These are phyloP conservation scores for Chytriomyces sp. DNA, from an alignment of 192 early-diverging fungal genomes.

Conservation along the genomic window DNA sequence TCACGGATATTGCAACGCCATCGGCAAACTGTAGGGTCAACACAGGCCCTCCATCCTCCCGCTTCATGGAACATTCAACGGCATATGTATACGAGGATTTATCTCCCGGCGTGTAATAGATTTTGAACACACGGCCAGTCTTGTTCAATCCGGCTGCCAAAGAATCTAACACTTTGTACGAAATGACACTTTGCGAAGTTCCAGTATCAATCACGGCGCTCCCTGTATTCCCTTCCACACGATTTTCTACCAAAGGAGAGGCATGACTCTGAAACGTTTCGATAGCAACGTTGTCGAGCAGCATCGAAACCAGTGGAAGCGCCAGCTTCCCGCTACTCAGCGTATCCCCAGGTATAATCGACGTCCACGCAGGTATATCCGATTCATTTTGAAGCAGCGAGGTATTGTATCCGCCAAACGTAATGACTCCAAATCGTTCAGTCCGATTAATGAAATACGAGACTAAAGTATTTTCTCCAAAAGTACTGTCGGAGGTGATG, in stretches of 20 bases:
- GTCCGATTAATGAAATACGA: not conserved
- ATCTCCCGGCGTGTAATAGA: not conserved
- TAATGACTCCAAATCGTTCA: not conserved
- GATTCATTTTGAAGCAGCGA: not conserved
- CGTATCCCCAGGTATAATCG: conserved; percentile 1
- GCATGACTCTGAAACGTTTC: conserved; percentile 8
- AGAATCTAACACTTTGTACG: not conserved
- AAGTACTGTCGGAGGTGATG: not conserved
- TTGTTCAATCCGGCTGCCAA: not conserved
- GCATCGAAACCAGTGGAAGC: not conserved
- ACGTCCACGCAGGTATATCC: not conserved
- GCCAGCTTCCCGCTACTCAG: conserved; percentile 6
- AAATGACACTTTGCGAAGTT: not conserved
- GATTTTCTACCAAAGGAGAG: not conserved
- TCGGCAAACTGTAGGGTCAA: not conserved
- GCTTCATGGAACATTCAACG: not conserved
- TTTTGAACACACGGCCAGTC: not conserved
- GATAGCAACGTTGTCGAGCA: not conserved
- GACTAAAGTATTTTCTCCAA: not conserved
- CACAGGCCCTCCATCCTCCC: not conserved
- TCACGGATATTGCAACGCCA: not conserved
- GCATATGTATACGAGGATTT: conserved; percentile 7
- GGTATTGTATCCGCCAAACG: conserved; percentile 1
- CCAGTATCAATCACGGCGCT: conserved; percentile 3
- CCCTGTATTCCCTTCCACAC: not conserved